phyloP scores from a whole-genome alignment of 2,329 filamentous ascomycete genomes.

The Shiraia sp. region DNA sequence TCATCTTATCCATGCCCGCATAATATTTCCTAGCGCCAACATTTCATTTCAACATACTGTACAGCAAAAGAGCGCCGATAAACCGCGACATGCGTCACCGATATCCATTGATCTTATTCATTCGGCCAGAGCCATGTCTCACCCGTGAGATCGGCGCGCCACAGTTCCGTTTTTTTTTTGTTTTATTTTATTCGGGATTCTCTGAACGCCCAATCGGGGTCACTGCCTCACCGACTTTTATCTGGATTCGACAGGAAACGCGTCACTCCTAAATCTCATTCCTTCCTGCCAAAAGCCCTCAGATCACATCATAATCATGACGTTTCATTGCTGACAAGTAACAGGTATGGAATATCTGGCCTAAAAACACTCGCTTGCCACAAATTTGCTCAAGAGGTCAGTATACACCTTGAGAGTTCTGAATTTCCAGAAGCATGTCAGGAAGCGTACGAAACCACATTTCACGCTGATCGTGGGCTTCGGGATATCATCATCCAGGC shows the following conservation, averaged over 20 bases:
- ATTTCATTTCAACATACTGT: slow-evolving; percentile 18
- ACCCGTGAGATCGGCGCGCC: slow-evolving; percentile 7
- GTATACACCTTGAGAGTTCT: slow-evolving; percentile 48
- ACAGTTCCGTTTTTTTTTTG: slow-evolving; percentile 5
- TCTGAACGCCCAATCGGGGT: slow-evolving; percentile 21
- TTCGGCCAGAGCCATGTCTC: slow-evolving; percentile 9
- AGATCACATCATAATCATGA: slow-evolving; percentile 6
- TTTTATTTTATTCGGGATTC: slow-evolving; percentile 9
- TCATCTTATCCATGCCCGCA: slow-evolving; percentile 13
- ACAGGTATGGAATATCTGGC: slow-evolving; percentile 52
- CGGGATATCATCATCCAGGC: slow-evolving; percentile 53
- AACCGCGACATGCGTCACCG: slow-evolving; percentile 36
- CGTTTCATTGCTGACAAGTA: slow-evolving; percentile 25
- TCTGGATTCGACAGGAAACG: slow-evolving; percentile 19
- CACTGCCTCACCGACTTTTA: slow-evolving; percentile 5
- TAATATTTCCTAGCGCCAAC: slow-evolving; percentile 15
- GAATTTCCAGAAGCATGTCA: slow-evolving; percentile 54
- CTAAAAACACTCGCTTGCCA: slow-evolving; percentile 51
- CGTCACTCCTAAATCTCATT: slow-evolving; percentile 20
- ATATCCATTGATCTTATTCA: slow-evolving; percentile 28
- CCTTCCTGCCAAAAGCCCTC: slow-evolving; percentile 9
- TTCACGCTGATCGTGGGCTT: slow-evolving; percentile 54
- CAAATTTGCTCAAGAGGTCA: slow-evolving; percentile 53
- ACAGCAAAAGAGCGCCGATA: slow-evolving; percentile 30
- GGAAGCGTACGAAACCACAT: slow-evolving; percentile 54